Evolutionary conservation across 1,139 yeast species (phyloP).

Genomic region (Candida mesenterica): DNA sequence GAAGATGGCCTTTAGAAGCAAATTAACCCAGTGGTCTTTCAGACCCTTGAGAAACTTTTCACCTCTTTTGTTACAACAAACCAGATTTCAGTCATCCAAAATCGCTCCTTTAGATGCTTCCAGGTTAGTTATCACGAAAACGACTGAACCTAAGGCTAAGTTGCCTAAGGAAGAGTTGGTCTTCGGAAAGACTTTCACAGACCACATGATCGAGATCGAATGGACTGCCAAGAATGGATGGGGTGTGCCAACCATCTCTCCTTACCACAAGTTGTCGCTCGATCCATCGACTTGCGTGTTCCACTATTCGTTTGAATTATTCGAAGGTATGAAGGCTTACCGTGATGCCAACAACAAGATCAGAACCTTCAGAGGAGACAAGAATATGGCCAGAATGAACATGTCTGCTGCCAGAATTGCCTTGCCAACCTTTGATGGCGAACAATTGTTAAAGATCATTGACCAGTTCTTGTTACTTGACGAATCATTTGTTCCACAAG

Average conservation of each 20-base stretch:
- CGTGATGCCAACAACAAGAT: conserved; percentile 30
- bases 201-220: conserved; percentile 41
- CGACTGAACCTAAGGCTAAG: conserved; percentile 59
- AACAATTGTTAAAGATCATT: conserved; percentile 35
- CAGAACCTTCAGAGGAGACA: conserved; percentile 39
- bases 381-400: conserved; percentile 41
- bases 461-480: conserved; percentile 35
- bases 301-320: conserved; percentile 30
- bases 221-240: conserved; percentile 38
- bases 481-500: conserved; percentile 26
- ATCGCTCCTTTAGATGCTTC: conserved; percentile 63
- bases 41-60: not conserved
- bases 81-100: conserved; percentile 11
- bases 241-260: conserved; percentile 36
- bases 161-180: conserved; percentile 74
- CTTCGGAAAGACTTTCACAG: conserved; percentile 85
- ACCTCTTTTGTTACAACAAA: conserved; percentile 1
- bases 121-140: conserved; percentile 58
- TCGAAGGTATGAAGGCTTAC: conserved; percentile 32
- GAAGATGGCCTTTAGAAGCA: conserved; percentile 8
- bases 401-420: conserved; percentile 36
- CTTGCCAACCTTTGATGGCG: conserved; percentile 38
- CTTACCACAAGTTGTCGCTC: conserved; percentile 33
- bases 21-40: conserved; percentile 5
- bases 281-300: conserved; percentile 29